Conservation (phyloP, 371 early-diverging fungal genomes). For the Actinomortierella ambigua region DNA sequence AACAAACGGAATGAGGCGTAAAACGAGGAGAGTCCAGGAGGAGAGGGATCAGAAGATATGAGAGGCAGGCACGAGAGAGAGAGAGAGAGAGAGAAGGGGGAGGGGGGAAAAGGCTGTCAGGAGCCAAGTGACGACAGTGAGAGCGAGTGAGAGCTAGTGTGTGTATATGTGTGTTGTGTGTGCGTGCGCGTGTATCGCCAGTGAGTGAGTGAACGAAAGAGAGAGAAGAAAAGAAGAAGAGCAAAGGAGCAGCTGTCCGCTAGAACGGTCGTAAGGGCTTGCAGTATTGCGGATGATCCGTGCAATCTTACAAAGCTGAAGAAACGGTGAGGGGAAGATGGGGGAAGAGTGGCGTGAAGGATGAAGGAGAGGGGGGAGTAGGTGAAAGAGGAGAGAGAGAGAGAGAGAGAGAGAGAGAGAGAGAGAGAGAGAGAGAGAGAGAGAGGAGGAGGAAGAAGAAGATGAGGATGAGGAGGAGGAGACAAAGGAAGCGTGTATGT, state of each 20-base stretch:
- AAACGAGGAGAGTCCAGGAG: neutral
- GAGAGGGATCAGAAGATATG: neutral
- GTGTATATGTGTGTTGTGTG: too few relatives aligned
- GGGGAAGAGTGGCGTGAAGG: too few relatives aligned
- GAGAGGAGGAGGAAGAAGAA: neutral
- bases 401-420: slow-evolving; percentile 2
- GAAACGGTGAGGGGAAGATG: too few relatives aligned
- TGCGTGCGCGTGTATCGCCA: neutral
- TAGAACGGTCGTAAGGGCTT: too few relatives aligned
- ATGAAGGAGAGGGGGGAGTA: too few relatives aligned
- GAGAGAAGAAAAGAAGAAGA: neutral
- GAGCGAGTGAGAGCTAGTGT: neutral
- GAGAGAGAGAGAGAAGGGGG: neutral
- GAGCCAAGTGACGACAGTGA: neutral
- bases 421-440: neutral
- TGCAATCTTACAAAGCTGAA: too few relatives aligned
- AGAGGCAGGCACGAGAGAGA: slow-evolving; percentile 1
- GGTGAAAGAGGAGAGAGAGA: neutral
- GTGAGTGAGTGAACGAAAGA: neutral
- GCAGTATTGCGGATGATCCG: too few relatives aligned
- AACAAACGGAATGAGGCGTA: neutral
- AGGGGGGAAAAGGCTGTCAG: neutral
- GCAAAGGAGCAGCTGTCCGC: neutral
- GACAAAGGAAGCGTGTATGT: too few relatives aligned
- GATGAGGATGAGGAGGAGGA: neutral